Evolutionary conservation across 208 protist genomes (phyloP), one percentile per base, ranked within the genome.

Genomic region (Leishmania guyanensis): DNA sequence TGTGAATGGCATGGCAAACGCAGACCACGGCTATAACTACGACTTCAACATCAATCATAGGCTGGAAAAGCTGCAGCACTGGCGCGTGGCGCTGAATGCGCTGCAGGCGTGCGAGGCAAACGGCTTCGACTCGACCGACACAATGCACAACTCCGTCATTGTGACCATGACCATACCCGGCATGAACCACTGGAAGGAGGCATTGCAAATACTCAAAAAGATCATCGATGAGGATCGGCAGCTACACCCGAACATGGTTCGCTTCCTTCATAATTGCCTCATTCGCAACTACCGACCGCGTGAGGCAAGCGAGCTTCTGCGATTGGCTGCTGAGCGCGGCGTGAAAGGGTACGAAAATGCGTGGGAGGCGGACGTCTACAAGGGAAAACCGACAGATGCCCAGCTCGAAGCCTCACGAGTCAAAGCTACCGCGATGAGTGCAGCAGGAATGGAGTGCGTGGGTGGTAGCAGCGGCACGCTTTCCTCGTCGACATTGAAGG

Each of bases 1-100:
- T 60, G 88, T 93, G 22, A 98, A 98, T 75, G 95, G 95, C 54
- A 98, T 98, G 95, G 93, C 93, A 60, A 98, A 98, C 86, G 95
- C 92, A 20, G 93, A 98, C 60, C 95, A 98, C 75, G 95, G 95
- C 58, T 98, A 93, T 84, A 95, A 96, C 85, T 96, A 91, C 82
- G 95, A 98, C 80, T 98, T 98, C 77, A 95, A 96, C 79, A 86
- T 98, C 50, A 98, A 98, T 82, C 88, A 90, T 77, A 89, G 93
- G 12, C 86, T 98, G 29, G 92, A 96, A 84, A 91, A 90, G 80
- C 85, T 98, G 77, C 95, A 98, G 84, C 95, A 98, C 86, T 98
- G 95, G 93, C 91, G 95, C 6, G 95, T 98, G 4, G 95, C 95
- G 60, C 74, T 98, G 26, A 89, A 96, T 73, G 95, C 95, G 26